phyloP scores from a whole-genome alignment of 2,329 filamentous ascomycete species.

The Neonectria ditissima region DNA sequence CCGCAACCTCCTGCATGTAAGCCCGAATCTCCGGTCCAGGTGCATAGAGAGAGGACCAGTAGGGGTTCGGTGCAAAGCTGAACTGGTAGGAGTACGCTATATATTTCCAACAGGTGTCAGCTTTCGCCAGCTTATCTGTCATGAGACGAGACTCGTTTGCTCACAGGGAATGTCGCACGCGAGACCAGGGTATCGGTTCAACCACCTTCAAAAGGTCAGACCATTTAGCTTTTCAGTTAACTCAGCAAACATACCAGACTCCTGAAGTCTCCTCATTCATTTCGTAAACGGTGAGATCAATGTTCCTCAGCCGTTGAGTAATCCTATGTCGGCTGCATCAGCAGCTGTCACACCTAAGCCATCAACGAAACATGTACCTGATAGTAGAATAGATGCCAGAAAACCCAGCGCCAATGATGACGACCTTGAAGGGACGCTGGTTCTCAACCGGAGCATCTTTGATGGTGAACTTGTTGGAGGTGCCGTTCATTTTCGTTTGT shows the following conservation, averaged over 20 bases:
- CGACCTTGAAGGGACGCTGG: conserved; percentile 20
- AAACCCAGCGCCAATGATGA: conserved; percentile 27
- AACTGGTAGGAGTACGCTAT: background rate
- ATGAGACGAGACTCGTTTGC: background rate
- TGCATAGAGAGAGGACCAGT: conserved; percentile 2
- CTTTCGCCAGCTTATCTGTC: background rate
- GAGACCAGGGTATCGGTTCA: conserved; percentile 26
- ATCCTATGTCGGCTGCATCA: conserved; percentile 8
- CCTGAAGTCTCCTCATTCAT: conserved; percentile 18
- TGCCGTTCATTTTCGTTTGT: background rate
- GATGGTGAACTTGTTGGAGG: conserved; percentile 1
- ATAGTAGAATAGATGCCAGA: conserved; percentile 29
- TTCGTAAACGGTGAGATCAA: conserved; percentile 25
- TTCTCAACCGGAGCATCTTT: conserved; percentile 28
- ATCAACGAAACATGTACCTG: background rate
- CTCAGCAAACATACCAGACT: conserved; percentile 14
- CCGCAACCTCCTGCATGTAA: conserved; percentile 7
- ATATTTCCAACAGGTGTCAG: background rate
- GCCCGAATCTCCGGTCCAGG: background rate
- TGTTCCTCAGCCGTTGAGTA: conserved; percentile 17
- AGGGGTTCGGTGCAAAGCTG: conserved; percentile 3
- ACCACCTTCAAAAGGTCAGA: conserved; percentile 20
- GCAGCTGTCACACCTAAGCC: background rate
- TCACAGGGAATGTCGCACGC: conserved; percentile 31
- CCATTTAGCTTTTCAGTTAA: background rate